These are phyloP conservation scores for Neonectria hederae DNA, from an alignment of 2,329 filamentous ascomycete species.

Conservation along the genomic window DNA sequence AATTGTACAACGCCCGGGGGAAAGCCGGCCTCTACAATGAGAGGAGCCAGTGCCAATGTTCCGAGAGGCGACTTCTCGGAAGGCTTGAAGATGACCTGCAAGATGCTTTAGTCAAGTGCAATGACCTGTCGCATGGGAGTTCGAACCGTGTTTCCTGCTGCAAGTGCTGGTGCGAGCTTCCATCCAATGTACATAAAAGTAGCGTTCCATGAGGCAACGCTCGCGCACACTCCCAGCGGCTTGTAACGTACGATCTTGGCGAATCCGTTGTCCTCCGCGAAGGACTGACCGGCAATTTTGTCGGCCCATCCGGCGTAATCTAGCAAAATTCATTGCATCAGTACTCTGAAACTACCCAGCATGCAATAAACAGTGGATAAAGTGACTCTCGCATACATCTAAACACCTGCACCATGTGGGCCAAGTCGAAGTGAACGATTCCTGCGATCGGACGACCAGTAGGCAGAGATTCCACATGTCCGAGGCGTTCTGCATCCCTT, in stretches of 20 bases:
- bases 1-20: too few relatives aligned
- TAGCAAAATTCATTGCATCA: background rate
- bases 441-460: background rate
- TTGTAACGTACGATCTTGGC: background rate
- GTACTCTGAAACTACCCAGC: background rate
- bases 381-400: background rate
- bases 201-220: background rate
- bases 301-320: background rate
- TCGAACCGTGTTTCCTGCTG: background rate
- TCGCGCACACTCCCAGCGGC: background rate
- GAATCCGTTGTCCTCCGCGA: background rate
- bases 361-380: background rate
- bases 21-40: too few relatives aligned
- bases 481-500: background rate
- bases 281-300: background rate
- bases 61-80: too few relatives aligned
- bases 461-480: background rate
- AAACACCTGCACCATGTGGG: background rate
- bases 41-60: too few relatives aligned
- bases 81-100: too few relatives aligned
- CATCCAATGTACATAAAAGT: background rate
- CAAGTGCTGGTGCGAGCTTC: background rate
- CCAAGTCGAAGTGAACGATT: background rate
- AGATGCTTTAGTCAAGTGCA: too few relatives aligned
- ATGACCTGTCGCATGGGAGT: too few relatives aligned